Evolutionary conservation across 2,329 filamentous ascomycete species (phyloP).

Genomic region (Fusarium sp.): DNA sequence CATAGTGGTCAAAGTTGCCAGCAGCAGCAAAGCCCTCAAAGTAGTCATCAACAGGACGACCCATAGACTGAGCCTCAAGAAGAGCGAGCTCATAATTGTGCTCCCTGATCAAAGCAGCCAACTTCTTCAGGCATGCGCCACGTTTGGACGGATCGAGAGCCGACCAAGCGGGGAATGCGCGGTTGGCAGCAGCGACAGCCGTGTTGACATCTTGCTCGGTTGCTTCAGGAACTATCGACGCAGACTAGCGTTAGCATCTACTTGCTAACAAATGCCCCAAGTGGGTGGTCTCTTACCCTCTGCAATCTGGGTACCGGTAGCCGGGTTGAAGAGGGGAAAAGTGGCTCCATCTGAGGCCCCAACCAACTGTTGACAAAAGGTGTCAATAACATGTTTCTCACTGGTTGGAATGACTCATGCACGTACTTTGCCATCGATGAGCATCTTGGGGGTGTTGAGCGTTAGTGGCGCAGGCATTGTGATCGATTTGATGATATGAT

Average conservation of each 20-base stretch:
- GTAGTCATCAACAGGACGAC: constrained; percentile 29
- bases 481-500: neutral
- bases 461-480: neutral
- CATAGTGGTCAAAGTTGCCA: constrained; percentile 54
- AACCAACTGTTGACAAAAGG: constrained; percentile 16
- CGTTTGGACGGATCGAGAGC: constrained; percentile 54
- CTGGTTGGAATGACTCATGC: neutral
- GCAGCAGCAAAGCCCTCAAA: constrained; percentile 55
- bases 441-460: constrained; percentile 13
- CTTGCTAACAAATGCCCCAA: no score
- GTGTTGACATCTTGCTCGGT: constrained; percentile 60
- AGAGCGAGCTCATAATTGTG: constrained; percentile 57
- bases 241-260: neutral
- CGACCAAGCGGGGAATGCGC: constrained; percentile 62
- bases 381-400: neutral
- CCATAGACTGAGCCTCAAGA: constrained; percentile 36
- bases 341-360: constrained; percentile 32
- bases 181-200: constrained; percentile 62
- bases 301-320: constrained; percentile 30
- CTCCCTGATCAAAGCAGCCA: constrained; percentile 58
- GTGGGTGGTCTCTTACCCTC: constrained; percentile 6
- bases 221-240: constrained; percentile 52
- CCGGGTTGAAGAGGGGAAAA: constrained; percentile 36
- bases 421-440: constrained; percentile 35
- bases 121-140: constrained; percentile 57